Evolutionary conservation across 1,139 yeast genomes (phyloP).

Genomic region (Magnusiomyces paraingens): DNA sequence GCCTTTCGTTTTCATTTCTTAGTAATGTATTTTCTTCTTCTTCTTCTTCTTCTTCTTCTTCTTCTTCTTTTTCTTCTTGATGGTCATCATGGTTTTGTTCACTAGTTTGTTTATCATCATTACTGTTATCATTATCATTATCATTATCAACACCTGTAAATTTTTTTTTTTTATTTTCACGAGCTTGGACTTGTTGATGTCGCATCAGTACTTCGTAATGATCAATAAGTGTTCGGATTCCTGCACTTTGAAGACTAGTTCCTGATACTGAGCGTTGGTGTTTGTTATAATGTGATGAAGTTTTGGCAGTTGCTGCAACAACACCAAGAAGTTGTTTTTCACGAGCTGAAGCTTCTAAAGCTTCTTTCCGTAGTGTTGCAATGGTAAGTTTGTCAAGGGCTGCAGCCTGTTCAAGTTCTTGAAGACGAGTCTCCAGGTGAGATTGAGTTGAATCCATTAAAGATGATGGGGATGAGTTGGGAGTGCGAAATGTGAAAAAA

Average conservation of each 20-base stretch:
- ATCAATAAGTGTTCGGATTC: constrained; percentile 8
- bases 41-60: background rate
- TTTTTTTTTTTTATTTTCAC: background rate
- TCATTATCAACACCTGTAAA: background rate
- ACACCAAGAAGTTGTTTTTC: background rate
- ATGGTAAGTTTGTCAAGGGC: background rate
- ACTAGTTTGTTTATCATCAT: background rate
- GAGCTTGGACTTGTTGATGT: background rate
- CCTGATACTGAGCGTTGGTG: background rate
- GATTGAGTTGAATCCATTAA: background rate
- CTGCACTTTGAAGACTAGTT: background rate
- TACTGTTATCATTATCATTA: background rate
- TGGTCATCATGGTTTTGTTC: background rate
- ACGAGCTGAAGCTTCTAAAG: background rate
- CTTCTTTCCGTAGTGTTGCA: too few relatives aligned
- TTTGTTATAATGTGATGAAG: background rate
- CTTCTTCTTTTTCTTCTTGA: background rate
- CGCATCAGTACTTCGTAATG: constrained; percentile 14
- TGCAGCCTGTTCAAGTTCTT: background rate
- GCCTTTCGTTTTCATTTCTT: background rate
- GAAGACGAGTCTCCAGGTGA: background rate
- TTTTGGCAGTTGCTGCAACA: too few relatives aligned
- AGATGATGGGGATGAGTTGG: background rate
- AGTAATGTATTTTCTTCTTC: background rate
- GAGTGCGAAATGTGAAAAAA: too few relatives aligned